phyloP scores from a whole-genome alignment of 768 basidiomycete species.

The Leccinum ochraceum region DNA sequence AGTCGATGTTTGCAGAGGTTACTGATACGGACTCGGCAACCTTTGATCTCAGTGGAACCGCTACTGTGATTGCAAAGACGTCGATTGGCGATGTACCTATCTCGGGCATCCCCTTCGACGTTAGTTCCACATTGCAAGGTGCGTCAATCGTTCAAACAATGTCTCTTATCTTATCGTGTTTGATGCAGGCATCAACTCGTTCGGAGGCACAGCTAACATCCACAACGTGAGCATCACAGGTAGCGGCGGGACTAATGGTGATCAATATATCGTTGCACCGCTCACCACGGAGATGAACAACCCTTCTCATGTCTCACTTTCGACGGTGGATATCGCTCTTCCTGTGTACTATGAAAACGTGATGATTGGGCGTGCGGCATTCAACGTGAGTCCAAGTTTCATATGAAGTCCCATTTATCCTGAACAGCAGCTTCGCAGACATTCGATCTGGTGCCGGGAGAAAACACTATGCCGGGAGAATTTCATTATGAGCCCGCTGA shows the following conservation, averaged over 20 bases:
- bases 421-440: slow-evolving; percentile 35
- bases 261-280: slow-evolving; percentile 57
- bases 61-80: slow-evolving; percentile 60
- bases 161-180: background rate
- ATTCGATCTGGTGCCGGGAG: slow-evolving; percentile 59
- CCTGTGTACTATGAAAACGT: slow-evolving; percentile 58
- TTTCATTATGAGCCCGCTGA: slow-evolving; percentile 69
- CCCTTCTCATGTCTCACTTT: slow-evolving; percentile 66
- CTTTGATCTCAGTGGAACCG: slow-evolving; percentile 55
- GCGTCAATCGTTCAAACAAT: slow-evolving; percentile 3
- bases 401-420: background rate
- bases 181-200: slow-evolving; percentile 54
- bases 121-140: slow-evolving; percentile 58
- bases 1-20: slow-evolving; percentile 56
- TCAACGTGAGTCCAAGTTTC: slow-evolving; percentile 44
- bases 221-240: slow-evolving; percentile 61
- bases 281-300: slow-evolving; percentile 61
- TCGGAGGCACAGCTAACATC: slow-evolving; percentile 52
- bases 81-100: slow-evolving; percentile 68
- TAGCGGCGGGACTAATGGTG: slow-evolving; percentile 63
- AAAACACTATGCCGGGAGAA: slow-evolving; percentile 52
- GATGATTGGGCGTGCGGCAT: slow-evolving; percentile 58
- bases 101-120: slow-evolving; percentile 60
- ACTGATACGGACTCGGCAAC: slow-evolving; percentile 47
- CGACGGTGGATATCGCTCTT: slow-evolving; percentile 57